Percentiles rank a stretch among this genome's conserved stretches.
Conservation (phyloP, 2,329 filamentous ascomycete genomes). For the Clarireedia sp. region DNA sequence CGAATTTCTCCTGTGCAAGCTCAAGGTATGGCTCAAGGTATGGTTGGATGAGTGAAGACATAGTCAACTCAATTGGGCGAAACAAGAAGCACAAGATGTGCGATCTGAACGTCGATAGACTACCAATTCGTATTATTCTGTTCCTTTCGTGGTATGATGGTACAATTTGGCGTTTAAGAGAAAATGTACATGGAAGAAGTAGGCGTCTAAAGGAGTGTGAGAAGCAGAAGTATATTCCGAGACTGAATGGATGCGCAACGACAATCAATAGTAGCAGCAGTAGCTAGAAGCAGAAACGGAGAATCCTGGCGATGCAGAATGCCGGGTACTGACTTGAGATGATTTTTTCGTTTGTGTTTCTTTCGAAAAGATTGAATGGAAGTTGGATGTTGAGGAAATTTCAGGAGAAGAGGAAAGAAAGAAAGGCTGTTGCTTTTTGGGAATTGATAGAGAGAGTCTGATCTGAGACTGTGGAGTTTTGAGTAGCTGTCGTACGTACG, state of each 20-base stretch:
- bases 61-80: constrained; percentile 10
- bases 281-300: background rate
- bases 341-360: background rate
- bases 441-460: no score
- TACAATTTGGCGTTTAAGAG: constrained; percentile 15
- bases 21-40: constrained; percentile 23
- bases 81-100: constrained; percentile 18
- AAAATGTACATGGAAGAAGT: constrained; percentile 24
- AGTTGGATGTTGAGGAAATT: background rate
- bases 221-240: constrained; percentile 14
- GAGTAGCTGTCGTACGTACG: no score
- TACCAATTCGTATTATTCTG: constrained; percentile 9
- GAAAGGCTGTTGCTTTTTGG: background rate
- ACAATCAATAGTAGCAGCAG: constrained; percentile 1
- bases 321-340: background rate
- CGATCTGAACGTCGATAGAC: constrained; percentile 21
- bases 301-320: background rate
- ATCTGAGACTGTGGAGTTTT: background rate
- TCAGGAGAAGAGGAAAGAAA: background rate
- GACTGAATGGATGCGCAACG: constrained; percentile 4
- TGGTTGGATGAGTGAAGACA: constrained; percentile 22
- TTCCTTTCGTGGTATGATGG: background rate
- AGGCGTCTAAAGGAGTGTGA: constrained; percentile 18
- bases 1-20: constrained; percentile 22
- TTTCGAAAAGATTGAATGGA: background rate